phyloP scores from a whole-genome alignment of 257 asterid species.

The Solanum phureja region DNA sequence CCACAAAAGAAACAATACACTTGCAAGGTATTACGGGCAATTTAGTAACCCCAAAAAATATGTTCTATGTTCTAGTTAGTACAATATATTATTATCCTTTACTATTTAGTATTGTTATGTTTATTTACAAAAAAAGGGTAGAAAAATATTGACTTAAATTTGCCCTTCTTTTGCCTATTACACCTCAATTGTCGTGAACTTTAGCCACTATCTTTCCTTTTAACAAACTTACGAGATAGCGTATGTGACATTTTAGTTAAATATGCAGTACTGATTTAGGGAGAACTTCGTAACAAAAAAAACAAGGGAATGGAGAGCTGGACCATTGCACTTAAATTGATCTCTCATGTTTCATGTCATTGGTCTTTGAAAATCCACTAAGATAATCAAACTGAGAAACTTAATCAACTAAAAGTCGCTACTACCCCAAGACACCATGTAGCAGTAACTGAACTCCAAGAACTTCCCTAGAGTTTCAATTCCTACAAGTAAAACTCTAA shows the following conservation, averaged over 20 bases:
- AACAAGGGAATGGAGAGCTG: background rate
- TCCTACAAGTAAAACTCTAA: background rate
- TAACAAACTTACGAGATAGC: background rate
- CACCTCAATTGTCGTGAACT: background rate
- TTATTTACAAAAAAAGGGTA: no score
- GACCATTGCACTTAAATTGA: background rate
- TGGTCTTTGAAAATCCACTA: background rate
- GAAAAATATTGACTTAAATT: no score
- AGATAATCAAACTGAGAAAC: background rate
- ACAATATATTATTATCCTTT: no score
- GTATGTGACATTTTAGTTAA: background rate
- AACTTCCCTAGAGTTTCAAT: background rate
- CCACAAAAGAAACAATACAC: background rate
- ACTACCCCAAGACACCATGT: background rate
- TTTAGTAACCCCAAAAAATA: background rate
- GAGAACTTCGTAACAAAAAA: background rate
- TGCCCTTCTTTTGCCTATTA: background rate
- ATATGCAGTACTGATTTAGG: no score
- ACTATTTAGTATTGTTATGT: no score
- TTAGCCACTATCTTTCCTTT: no score
- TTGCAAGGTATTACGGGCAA: background rate
- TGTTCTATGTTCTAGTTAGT: background rate
- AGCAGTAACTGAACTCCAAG: background rate
- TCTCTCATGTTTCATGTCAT: background rate
- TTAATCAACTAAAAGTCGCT: background rate